Base-by-base conservation (phyloP, 352 stramenopile genomes). In the Saprolegnia diclina region DNA sequence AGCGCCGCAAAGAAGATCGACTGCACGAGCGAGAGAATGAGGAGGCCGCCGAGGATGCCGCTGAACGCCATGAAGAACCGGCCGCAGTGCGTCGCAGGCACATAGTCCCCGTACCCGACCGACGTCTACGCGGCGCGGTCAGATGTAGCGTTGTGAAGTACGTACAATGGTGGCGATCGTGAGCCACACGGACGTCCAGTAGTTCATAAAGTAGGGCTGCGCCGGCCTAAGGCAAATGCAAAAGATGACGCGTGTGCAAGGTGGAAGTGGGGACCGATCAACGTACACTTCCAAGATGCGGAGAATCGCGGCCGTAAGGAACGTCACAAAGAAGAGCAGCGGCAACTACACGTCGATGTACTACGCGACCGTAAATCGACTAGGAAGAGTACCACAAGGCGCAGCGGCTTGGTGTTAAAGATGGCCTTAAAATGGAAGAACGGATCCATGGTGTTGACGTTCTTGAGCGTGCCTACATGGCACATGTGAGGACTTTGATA, bases 401-500 rank as follows among this genome's bases (percentile, higher is more conserved):
- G 77, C 40, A 89, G 72, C 32, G 83, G 83, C 9, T 75, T 75
- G 44, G 87, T 79, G 70, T 87, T 90, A 72, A 91, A 91, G 21
- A 91, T 78, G 38, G 81, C 78, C 46, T 90, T 89, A 68, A 91
- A 91, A 65, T 91, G 83, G 55, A 91, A 91, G 55, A 87, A 88
- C 7, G 83, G 83, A n/a, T 73, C 76, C 81, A 90, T 87, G 9
- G 81, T 76, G 56, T 91, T 85, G 63, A 91, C 77, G n/a, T 88
- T 82, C 56, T 91, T 89, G 24, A 91, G 66, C 14, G 81, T 81
- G 0, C 63, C 63, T 69, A 59, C 29, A 35, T 35, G 29, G 2
- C 29, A 2, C 29, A 35, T 35, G 37, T 35, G 56, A 18, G 35
- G 29, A 63, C 35, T 26, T 64, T 1, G n/a, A 37, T 29, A 40